Evolutionary conservation across 805 yeast genomes (phyloP).

Genomic region (Wickerhamiella parazyma): DNA sequence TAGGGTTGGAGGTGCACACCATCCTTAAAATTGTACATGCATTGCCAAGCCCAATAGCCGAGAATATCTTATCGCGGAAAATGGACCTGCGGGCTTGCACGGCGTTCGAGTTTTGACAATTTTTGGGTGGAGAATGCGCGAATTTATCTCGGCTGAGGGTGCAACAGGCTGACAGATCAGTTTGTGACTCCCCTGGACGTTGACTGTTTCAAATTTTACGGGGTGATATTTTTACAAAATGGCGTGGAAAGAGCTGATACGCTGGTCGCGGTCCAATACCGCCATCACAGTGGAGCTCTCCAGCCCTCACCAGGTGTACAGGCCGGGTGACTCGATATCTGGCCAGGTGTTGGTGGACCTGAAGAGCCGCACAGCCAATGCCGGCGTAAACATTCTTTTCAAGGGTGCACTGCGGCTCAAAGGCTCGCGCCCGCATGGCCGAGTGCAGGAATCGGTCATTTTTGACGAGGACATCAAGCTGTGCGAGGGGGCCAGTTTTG

Average conservation of each 20-base stretch:
- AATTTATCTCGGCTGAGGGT: no score
- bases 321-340: constrained; percentile 55
- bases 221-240: background rate
- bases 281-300: constrained; percentile 51
- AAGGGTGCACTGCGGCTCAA: constrained; percentile 19
- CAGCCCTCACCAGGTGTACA: constrained; percentile 61
- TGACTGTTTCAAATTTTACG: no score
- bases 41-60: no score
- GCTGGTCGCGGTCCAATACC: background rate
- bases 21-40: no score
- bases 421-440: background rate
- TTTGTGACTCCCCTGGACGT: no score
- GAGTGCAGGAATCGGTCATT: background rate
- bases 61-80: no score
- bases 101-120: no score
- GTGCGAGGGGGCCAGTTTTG: constrained; percentile 12
- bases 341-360: constrained; percentile 25
- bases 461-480: constrained; percentile 13
- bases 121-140: no score
- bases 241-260: constrained; percentile 6
- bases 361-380: constrained; percentile 18
- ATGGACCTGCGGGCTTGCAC: no score
- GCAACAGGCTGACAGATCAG: no score
- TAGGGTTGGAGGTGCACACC: no score
- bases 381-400: constrained; percentile 18